Conservation (phyloP, 352 stramenopile genomes). For the Phytophthora ohioensis region DNA sequence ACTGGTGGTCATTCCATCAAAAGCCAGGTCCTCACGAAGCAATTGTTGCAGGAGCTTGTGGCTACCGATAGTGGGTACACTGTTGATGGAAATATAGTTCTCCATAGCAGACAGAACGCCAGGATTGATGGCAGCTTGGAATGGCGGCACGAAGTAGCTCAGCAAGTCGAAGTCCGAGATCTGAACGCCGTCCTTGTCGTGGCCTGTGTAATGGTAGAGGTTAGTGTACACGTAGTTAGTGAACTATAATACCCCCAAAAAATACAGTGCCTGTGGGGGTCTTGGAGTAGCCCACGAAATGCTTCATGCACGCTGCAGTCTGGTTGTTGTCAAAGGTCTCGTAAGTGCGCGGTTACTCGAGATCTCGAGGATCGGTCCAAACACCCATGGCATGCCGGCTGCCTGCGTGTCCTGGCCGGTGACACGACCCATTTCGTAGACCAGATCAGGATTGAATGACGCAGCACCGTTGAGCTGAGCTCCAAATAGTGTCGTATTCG, state of each 20-base stretch:
- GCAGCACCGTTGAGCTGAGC: too few species aligned
- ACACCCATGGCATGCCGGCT: constrained; percentile 89
- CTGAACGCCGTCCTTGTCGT: constrained; percentile 77
- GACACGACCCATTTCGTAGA: too few species aligned
- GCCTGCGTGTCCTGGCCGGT: constrained; percentile 60
- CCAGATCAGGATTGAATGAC: too few species aligned
- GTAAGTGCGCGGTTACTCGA: constrained; percentile 81
- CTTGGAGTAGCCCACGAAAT: constrained; percentile 76
- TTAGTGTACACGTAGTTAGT: too few species aligned
- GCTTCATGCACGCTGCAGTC: constrained; percentile 85
- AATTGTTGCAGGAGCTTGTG: constrained; percentile 72
- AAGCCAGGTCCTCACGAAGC: constrained; percentile 78
- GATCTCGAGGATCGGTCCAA: constrained; percentile 83
- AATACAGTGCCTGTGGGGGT: constrained; percentile 21
- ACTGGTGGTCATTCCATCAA: constrained; percentile 85
- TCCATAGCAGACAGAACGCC: constrained; percentile 90
- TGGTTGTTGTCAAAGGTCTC: constrained; percentile 90
- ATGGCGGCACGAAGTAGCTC: constrained; percentile 83
- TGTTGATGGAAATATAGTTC: constrained; percentile 92
- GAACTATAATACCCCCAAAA: too few species aligned
- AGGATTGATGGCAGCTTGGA: constrained; percentile 73
- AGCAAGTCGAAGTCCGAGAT: constrained; percentile 74
- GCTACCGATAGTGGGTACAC: constrained; percentile 86
- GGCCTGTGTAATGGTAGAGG: constrained; percentile 40
- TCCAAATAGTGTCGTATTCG: constrained; percentile 71